Percentiles rank a stretch among this genome's conserved stretches.
phyloP scores from a whole-genome alignment of 2,329 filamentous ascomycete species.

The Nannizziopsis barbatae region DNA sequence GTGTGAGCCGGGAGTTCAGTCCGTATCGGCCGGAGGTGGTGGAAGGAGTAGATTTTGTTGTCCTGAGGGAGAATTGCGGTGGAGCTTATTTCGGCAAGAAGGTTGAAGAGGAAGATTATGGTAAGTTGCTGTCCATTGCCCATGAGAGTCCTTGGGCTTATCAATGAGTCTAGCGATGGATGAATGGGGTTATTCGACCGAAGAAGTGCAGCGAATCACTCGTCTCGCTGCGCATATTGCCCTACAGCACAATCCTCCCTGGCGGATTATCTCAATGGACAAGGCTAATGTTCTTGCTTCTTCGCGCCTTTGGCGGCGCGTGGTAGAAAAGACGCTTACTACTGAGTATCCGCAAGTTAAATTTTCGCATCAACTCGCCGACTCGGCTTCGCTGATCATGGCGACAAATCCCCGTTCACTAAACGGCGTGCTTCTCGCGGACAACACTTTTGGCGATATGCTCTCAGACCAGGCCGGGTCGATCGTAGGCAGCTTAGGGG shows the following conservation, averaged over 20 bases:
- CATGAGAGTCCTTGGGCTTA: slow-evolving; percentile 34
- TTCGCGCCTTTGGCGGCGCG: slow-evolving; percentile 71
- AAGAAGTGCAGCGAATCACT: slow-evolving; percentile 73
- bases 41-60: slow-evolving; percentile 70
- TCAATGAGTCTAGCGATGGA: slow-evolving; percentile 44
- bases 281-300: slow-evolving; percentile 92
- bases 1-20: slow-evolving; percentile 64
- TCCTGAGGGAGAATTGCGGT: slow-evolving; percentile 35
- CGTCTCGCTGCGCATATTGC: slow-evolving; percentile 68
- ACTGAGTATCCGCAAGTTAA: slow-evolving; percentile 75
- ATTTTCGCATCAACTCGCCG: slow-evolving; percentile 75
- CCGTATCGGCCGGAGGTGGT: slow-evolving; percentile 73
- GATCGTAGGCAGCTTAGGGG: slow-evolving; percentile 74
- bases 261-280: slow-evolving; percentile 71
- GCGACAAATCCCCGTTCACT: slow-evolving; percentile 74
- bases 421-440: slow-evolving; percentile 79
- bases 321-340: slow-evolving; percentile 66
- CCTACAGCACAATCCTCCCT: slow-evolving; percentile 56
- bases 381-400: slow-evolving; percentile 84
- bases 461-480: slow-evolving; percentile 84
- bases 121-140: slow-evolving; percentile 14
- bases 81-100: slow-evolving; percentile 35
- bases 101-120: slow-evolving; percentile 29
- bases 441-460: slow-evolving; percentile 88
- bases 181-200: slow-evolving; percentile 69